Evolutionary conservation across 768 basidiomycete genomes (phyloP).

Genomic region (Tulasnella sp.): DNA sequence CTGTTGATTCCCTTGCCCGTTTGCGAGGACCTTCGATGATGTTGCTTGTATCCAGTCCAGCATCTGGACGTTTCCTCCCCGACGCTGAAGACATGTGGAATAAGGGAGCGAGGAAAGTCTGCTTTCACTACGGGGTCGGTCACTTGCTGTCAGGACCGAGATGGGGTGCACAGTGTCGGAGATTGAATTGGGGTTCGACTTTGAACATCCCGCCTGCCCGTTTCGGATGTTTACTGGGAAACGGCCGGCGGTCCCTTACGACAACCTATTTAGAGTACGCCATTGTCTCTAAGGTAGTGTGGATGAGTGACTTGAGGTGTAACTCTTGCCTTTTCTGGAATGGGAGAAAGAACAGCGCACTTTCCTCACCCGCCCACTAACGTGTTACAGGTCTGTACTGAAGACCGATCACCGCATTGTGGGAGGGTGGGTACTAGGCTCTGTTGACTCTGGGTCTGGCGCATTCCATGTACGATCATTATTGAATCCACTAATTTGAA

Average conservation of each 20-base stretch:
- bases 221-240: slow-evolving; percentile 2
- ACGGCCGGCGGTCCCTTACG: background rate
- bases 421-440: no score
- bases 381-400: no score
- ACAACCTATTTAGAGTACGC: no score
- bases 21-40: slow-evolving; percentile 22
- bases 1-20: slow-evolving; percentile 16
- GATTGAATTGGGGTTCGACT: slow-evolving; percentile 1
- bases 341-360: no score
- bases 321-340: no score
- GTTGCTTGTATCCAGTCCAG: slow-evolving; percentile 22
- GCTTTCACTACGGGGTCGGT: background rate
- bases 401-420: no score
- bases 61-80: slow-evolving; percentile 12
- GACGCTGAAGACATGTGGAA: slow-evolving; percentile 19
- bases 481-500: no score
- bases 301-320: no score
- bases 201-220: background rate
- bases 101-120: background rate
- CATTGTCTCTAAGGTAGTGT: no score
- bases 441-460: no score
- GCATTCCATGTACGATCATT: no score
- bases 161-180: slow-evolving; percentile 1
- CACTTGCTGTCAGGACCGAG: slow-evolving; percentile 11
- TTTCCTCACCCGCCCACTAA: no score